Evolutionary conservation across 768 basidiomycete species (phyloP).

Genomic region (Cantharellus cinnabarinus): DNA sequence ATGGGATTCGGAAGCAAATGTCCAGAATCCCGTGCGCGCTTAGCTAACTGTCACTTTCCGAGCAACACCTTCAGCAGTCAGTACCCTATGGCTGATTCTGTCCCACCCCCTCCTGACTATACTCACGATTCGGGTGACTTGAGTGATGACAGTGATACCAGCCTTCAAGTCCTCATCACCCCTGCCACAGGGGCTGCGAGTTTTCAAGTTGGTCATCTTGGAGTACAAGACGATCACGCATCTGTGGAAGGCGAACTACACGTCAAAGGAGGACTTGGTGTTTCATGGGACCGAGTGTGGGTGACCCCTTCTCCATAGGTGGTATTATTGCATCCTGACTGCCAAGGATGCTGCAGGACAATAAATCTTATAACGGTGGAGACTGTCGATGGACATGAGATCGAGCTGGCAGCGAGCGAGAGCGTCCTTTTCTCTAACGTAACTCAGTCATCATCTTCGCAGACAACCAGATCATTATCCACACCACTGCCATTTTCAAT

Average conservation of each 20-base stretch:
- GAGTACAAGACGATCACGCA: constrained; percentile 51
- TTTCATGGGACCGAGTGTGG: constrained; percentile 50
- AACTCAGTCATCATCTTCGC: constrained; percentile 20
- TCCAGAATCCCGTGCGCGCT: too few species aligned
- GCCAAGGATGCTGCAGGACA: neutral
- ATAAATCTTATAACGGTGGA: constrained; percentile 20
- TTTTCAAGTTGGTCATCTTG: constrained; percentile 75
- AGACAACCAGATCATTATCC: constrained; percentile 16
- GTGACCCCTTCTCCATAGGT: constrained; percentile 16
- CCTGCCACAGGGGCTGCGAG: constrained; percentile 48
- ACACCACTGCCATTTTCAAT: constrained; percentile 62
- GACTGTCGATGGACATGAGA: constrained; percentile 41
- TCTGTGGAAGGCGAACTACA: constrained; percentile 78
- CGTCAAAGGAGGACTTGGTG: constrained; percentile 44
- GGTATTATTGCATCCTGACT: neutral
- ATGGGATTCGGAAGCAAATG: too few species aligned
- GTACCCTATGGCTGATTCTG: too few species aligned
- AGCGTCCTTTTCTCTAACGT: constrained; percentile 46
- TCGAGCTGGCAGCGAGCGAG: constrained; percentile 38
- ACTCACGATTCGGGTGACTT: too few species aligned
- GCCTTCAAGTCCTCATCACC: constrained; percentile 48
- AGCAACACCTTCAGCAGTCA: too few species aligned
- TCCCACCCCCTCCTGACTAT: too few species aligned
- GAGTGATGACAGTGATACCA: neutral
- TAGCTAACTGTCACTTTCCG: too few species aligned